Conservation (phyloP, 2,329 filamentous ascomycete species). For the Aspergillus sp. region DNA sequence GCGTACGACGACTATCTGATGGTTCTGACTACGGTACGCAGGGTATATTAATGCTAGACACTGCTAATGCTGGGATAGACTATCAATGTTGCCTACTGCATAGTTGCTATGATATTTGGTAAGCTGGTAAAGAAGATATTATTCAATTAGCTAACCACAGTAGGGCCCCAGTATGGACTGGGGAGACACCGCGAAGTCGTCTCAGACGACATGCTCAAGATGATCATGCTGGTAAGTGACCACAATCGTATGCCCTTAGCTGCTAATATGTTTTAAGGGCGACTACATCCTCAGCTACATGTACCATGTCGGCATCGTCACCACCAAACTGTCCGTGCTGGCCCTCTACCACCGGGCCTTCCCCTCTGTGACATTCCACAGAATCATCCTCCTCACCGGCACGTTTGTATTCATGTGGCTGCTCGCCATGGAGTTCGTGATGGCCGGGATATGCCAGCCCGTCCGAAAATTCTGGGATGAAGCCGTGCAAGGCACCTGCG, state of each 20-base stretch:
- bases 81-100: too few species aligned
- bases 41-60: too few species aligned
- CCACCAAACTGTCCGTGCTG: slow-evolving; percentile 16
- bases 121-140: too few species aligned
- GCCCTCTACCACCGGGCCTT: slow-evolving; percentile 18
- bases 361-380: slow-evolving; percentile 10
- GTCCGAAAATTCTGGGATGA: slow-evolving; percentile 14
- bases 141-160: too few species aligned
- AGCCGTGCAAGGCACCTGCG: slow-evolving; percentile 3
- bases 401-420: slow-evolving; percentile 15
- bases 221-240: slow-evolving; percentile 16
- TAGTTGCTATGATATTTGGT: too few species aligned
- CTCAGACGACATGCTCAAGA: slow-evolving; percentile 2
- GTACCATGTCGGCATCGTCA: slow-evolving; percentile 17
- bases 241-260: too few species aligned
- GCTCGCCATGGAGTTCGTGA: slow-evolving; percentile 13
- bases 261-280: too few species aligned
- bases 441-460: slow-evolving; percentile 13
- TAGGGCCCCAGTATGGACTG: slow-evolving; percentile 18
- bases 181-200: slow-evolving; percentile 15
- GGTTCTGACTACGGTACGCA: slow-evolving; percentile 16
- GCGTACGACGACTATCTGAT: slow-evolving; percentile 17
- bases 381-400: slow-evolving; percentile 10
- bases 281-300: slow-evolving; percentile 20
- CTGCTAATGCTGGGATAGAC: too few species aligned